Conservation (phyloP, 2,329 filamentous ascomycete genomes). For the Aspergillus hortae region DNA sequence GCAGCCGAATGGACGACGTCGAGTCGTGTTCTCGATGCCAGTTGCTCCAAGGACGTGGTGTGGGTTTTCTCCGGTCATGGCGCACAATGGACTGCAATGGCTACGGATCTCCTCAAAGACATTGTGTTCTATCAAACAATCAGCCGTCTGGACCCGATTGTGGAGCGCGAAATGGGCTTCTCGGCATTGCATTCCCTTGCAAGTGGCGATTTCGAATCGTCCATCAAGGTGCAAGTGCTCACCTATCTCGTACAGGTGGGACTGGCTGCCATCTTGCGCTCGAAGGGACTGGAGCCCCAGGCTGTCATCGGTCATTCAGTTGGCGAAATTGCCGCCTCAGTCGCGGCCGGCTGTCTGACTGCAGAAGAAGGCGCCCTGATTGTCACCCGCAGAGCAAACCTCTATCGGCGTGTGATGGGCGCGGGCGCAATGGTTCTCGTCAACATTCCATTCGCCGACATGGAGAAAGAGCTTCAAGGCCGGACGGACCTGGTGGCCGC, state of each 20-base stretch:
- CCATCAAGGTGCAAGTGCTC: constrained; percentile 11
- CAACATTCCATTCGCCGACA: not conserved
- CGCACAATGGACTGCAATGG: constrained; percentile 42
- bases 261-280: constrained; percentile 27
- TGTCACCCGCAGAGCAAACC: constrained; percentile 29
- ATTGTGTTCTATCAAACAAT: constrained; percentile 18
- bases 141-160: constrained; percentile 21
- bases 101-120: constrained; percentile 29
- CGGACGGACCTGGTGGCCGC: constrained; percentile 2
- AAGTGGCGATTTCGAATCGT: constrained; percentile 4
- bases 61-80: constrained; percentile 45
- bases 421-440: constrained; percentile 10
- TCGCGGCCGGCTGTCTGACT: constrained; percentile 20
- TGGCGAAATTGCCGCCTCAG: constrained; percentile 41
- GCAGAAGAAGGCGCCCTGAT: constrained; percentile 35
- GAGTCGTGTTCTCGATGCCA: constrained; percentile 15
- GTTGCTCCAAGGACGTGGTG: constrained; percentile 10
- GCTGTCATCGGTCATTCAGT: constrained; percentile 43
- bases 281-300: constrained; percentile 27
- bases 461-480: not conserved
- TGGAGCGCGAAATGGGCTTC: constrained; percentile 14
- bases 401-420: constrained; percentile 31
- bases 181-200: constrained; percentile 4
- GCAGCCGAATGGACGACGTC: constrained; percentile 6
- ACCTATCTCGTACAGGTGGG: constrained; percentile 34